These are phyloP conservation scores for Ophiosphaerella herpotricha DNA, from an alignment of 2,329 filamentous ascomycete species.

Conservation along the genomic window DNA sequence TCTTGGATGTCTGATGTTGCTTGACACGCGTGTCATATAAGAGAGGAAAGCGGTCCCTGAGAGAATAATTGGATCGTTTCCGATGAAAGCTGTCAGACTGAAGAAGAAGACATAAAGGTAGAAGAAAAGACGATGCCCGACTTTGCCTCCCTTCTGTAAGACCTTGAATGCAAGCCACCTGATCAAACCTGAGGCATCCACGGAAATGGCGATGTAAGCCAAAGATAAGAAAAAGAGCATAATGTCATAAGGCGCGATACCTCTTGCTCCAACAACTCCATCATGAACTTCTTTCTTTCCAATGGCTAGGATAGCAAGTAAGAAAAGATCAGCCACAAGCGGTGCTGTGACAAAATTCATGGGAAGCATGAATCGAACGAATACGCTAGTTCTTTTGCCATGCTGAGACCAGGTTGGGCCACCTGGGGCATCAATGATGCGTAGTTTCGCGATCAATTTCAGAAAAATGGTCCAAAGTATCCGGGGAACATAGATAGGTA, in stretches of 20 bases:
- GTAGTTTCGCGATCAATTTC: conserved; percentile 50
- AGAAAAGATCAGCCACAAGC: conserved; percentile 70
- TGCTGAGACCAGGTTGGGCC: conserved; percentile 23
- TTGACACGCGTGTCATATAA: conserved; percentile 76
- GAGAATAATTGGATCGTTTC: conserved; percentile 76
- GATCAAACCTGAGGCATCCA: conserved; percentile 75
- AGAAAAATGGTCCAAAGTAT: conserved; percentile 53
- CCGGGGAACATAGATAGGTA: conserved; percentile 66
- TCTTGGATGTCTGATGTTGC: conserved; percentile 70
- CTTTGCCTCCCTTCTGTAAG: conserved; percentile 67
- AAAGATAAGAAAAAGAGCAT: conserved; percentile 76
- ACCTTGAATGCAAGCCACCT: conserved; percentile 73
- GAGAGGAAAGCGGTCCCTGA: conserved; percentile 75
- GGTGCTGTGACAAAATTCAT: conserved; percentile 75
- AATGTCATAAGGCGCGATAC: conserved; percentile 72
- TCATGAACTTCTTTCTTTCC: conserved; percentile 69
- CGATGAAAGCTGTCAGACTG: conserved; percentile 67
- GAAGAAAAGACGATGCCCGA: conserved; percentile 71
- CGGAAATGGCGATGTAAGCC: conserved; percentile 77
- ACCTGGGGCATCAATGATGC: conserved; percentile 58
- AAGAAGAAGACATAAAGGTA: conserved; percentile 78
- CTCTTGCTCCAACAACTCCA: conserved; percentile 67
- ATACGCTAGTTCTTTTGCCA: conserved; percentile 41
- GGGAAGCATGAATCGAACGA: conserved; percentile 62
- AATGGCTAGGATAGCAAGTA: conserved; percentile 72